Conservation (phyloP, 331 rosid species). For the Arachis monticola region DNA sequence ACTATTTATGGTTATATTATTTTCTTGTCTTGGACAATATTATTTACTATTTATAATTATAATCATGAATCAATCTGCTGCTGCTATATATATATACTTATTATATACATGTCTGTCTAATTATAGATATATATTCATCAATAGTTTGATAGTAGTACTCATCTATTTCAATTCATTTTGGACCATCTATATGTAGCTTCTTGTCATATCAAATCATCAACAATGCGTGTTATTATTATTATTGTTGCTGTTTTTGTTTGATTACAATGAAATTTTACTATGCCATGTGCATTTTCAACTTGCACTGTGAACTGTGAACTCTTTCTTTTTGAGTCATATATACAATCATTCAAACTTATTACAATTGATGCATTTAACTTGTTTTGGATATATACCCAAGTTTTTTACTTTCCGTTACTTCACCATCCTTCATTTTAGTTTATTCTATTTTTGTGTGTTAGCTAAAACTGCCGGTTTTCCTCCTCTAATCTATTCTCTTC, state of each 20-base stretch:
- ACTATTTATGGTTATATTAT: not conserved
- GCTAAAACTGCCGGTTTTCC: no score
- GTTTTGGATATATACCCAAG: not conserved
- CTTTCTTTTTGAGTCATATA: not conserved
- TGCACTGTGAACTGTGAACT: constrained; percentile 2
- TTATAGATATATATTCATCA: not conserved
- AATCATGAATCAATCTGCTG: not conserved
- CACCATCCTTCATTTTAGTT: not conserved
- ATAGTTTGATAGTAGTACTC: no score
- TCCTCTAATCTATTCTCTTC: not conserved
- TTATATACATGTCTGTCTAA: not conserved
- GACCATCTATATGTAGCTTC: not conserved
- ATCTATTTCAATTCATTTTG: not conserved
- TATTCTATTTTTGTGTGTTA: not conserved
- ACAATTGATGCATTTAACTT: not conserved
- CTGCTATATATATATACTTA: not conserved
- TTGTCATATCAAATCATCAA: not conserved
- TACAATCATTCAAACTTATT: not conserved
- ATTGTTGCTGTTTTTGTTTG: not conserved
- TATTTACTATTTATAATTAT: not conserved
- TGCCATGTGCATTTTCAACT: not conserved
- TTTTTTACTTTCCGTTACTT: not conserved
- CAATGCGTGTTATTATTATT: no score
- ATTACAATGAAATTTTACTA: not conserved
- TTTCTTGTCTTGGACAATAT: constrained; percentile 1